Percentiles rank a stretch among this genome's conserved stretches.
phyloP scores from a whole-genome alignment of 192 early-diverging fungal species.

The Coemansia sp. region DNA sequence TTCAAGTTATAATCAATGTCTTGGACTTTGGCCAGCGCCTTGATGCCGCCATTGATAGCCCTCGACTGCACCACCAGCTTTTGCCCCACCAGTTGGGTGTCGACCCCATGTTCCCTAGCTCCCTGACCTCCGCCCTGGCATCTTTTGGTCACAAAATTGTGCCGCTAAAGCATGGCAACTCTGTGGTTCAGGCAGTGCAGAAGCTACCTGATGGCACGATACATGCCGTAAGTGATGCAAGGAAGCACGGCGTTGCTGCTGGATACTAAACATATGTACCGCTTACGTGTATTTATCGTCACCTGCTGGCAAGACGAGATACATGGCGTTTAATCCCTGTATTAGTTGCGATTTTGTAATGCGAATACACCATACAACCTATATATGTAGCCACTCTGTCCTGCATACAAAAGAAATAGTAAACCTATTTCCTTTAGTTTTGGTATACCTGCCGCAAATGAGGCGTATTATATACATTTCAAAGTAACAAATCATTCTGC shows the following conservation, averaged over 20 bases:
- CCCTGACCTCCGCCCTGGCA: slow-evolving; percentile 33
- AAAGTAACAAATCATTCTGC: slow-evolving; percentile 1
- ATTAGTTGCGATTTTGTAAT: slow-evolving; percentile 3
- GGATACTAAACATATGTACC: slow-evolving; percentile 38
- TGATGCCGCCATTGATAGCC: slow-evolving; percentile 66
- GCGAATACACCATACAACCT: not conserved
- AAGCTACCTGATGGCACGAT: slow-evolving; percentile 46
- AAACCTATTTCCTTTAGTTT: not conserved
- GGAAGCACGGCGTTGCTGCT: slow-evolving; percentile 66
- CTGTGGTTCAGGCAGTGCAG: slow-evolving; percentile 60
- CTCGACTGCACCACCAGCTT: slow-evolving; percentile 90
- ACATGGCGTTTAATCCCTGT: not conserved
- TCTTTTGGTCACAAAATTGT: slow-evolving; percentile 48
- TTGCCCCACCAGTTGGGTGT: slow-evolving; percentile 69
- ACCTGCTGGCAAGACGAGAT: not conserved
- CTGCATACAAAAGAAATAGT: not conserved
- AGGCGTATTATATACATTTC: not conserved
- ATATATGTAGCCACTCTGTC: not conserved
- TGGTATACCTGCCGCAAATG: not conserved
- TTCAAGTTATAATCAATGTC: slow-evolving; percentile 74
- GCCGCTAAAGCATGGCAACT: slow-evolving; percentile 36
- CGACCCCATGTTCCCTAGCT: slow-evolving; percentile 47
- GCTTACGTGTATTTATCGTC: not conserved
- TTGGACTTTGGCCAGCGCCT: slow-evolving; percentile 71
- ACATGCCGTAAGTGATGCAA: slow-evolving; percentile 62